Evolutionary conservation across 305 asterid species (phyloP).

Genomic region (Fraxinus angustifolia): DNA sequence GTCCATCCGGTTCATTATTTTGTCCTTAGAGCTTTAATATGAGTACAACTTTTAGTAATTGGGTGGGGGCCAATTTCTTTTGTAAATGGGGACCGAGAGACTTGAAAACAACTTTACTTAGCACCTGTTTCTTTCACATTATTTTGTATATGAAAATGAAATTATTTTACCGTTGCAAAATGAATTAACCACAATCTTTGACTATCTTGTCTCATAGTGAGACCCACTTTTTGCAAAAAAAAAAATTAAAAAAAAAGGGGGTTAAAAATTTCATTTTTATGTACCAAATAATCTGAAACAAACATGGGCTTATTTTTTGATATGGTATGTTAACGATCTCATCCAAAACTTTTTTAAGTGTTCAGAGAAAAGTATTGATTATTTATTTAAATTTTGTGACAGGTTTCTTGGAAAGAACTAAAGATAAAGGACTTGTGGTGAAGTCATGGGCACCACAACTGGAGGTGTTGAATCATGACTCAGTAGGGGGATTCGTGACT

Average conservation of each 20-base stretch:
- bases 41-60: neutral
- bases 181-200: too few species aligned
- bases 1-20: too few species aligned
- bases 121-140: too few species aligned
- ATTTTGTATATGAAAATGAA: too few species aligned
- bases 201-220: too few species aligned
- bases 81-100: neutral
- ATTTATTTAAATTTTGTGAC: neutral
- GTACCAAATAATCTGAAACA: too few species aligned
- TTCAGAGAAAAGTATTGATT: neutral
- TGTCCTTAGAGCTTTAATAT: too few species aligned
- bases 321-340: neutral
- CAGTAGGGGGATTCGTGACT: constrained; percentile 68
- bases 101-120: neutral
- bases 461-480: constrained; percentile 44
- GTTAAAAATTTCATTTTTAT: too few species aligned
- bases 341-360: neutral
- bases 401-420: constrained; percentile 37
- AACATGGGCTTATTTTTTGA: neutral
- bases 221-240: too few species aligned
- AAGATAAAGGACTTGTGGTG: constrained; percentile 39
- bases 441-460: constrained; percentile 66
- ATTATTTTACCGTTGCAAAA: too few species aligned
- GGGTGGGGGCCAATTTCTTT: neutral
- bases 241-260: too few species aligned